Conservation (phyloP, 2,329 filamentous ascomycete species). For the Colletotrichum sp. region DNA sequence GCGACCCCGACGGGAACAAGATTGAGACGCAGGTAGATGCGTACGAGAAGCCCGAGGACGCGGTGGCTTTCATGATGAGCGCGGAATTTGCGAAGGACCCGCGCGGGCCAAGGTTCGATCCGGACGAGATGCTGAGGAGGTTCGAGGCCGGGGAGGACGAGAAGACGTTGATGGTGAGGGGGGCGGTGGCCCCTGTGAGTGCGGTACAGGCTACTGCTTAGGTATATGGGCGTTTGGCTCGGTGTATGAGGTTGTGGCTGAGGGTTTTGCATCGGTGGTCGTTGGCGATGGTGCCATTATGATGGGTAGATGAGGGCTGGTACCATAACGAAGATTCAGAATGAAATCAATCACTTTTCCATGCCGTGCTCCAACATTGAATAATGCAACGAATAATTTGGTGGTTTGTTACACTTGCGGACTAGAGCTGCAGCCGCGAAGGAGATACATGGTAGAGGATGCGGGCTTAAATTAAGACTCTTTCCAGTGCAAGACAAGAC, state of each 20-base stretch:
- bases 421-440: neutral
- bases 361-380: neutral
- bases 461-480: neutral
- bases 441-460: rapidly evolving
- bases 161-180: neutral
- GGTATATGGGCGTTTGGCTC: rapidly evolving
- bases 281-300: neutral
- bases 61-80: conserved; percentile 41
- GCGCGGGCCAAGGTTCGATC: neutral
- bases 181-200: neutral
- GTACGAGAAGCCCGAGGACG: conserved; percentile 41
- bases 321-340: neutral
- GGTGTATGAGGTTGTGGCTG: rapidly evolving
- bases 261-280: neutral
- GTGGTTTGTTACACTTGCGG: rapidly evolving
- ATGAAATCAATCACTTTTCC: neutral
- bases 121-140: conserved; percentile 3
- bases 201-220: neutral
- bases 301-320: neutral
- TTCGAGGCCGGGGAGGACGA: conserved; percentile 1
- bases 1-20: conserved; percentile 52
- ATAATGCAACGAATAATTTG: rapidly evolving
- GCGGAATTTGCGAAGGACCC: conserved; percentile 44
- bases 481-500: neutral
- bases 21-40: conserved; percentile 53